These are phyloP conservation scores for Acacia concinna DNA, from an alignment of 331 rosid genomes.

Conservation along the genomic window DNA sequence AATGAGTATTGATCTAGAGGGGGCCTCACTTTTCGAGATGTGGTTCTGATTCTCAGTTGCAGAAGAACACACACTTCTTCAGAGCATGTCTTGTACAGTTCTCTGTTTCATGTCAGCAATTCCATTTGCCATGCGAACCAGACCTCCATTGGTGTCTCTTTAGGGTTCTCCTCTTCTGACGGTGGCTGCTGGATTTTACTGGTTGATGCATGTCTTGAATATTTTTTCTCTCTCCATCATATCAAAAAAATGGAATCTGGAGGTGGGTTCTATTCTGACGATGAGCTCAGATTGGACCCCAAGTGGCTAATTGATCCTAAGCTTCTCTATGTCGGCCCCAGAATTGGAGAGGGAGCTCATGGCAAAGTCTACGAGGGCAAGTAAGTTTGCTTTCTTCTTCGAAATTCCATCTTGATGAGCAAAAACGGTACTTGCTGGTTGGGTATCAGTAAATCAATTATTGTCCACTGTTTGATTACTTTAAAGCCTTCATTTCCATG, in stretches of 20 bases:
- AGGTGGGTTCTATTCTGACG: conserved; percentile 65
- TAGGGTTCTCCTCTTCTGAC: conserved; percentile 37
- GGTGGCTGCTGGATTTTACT: conserved; percentile 30
- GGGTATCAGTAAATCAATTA: background rate
- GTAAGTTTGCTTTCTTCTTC: conserved; percentile 47
- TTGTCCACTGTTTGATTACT: conserved; percentile 25
- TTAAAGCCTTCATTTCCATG: background rate
- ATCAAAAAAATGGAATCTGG: conserved; percentile 77
- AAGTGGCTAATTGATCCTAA: conserved; percentile 86
- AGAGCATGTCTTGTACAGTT: conserved; percentile 54
- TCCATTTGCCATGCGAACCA: conserved; percentile 42
- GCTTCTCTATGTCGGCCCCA: conserved; percentile 84
- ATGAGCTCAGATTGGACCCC: conserved; percentile 76
- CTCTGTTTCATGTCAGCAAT: conserved; percentile 57
- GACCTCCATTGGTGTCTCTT: conserved; percentile 31
- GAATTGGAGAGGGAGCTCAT: conserved; percentile 96
- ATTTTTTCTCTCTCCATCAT: background rate
- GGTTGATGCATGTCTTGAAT: conserved; percentile 34
- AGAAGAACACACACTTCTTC: conserved; percentile 31
- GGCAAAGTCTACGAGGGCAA: conserved; percentile 95
- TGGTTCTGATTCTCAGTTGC: conserved; percentile 51
- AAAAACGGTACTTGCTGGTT: conserved; percentile 23
- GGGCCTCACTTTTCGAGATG: conserved; percentile 62
- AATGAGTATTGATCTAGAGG: conserved; percentile 59
- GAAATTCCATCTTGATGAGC: conserved; percentile 35